phyloP scores from a whole-genome alignment of 306 rosid species.

The Bauhinia variegata region DNA sequence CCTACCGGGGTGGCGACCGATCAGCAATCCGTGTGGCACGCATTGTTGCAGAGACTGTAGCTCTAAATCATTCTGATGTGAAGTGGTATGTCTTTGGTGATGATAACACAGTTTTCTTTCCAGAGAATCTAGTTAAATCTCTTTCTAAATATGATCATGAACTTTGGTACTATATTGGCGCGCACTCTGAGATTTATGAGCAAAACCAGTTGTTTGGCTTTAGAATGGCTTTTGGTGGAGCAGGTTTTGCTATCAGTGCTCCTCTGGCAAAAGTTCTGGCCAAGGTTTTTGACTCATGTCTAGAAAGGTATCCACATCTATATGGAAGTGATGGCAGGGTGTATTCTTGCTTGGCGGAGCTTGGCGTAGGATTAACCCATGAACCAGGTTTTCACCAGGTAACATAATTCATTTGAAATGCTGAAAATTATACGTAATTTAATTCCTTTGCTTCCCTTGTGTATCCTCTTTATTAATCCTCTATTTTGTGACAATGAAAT shows the following conservation, averaged over 20 bases:
- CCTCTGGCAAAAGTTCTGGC: conserved; percentile 65
- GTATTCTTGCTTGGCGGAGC: conserved; percentile 76
- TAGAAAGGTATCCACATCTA: conserved; percentile 81
- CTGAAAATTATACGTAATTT: not conserved
- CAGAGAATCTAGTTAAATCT: conserved; percentile 79
- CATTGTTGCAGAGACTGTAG: conserved; percentile 70
- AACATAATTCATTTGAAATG: conserved; percentile 19
- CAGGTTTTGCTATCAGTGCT: conserved; percentile 82
- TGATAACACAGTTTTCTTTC: conserved; percentile 82
- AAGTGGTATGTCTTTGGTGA: conserved; percentile 95
- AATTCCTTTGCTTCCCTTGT: not conserved
- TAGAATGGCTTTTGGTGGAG: conserved; percentile 91
- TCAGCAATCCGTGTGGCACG: conserved; percentile 83
- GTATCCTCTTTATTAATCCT: not conserved
- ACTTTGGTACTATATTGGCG: conserved; percentile 86
- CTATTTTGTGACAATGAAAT: conserved; percentile 24
- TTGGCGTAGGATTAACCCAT: conserved; percentile 77
- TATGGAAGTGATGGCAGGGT: conserved; percentile 89
- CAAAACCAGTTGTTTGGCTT: conserved; percentile 66
- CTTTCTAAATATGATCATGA: conserved; percentile 80
- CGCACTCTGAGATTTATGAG: conserved; percentile 73
- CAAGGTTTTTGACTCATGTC: conserved; percentile 76
- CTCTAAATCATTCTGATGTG: conserved; percentile 56
- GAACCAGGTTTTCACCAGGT: conserved; percentile 97
- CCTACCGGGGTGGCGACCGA: conserved; percentile 49